phyloP scores from a whole-genome alignment of 1,139 yeast species.

The Zygosaccharomyces sapae region DNA sequence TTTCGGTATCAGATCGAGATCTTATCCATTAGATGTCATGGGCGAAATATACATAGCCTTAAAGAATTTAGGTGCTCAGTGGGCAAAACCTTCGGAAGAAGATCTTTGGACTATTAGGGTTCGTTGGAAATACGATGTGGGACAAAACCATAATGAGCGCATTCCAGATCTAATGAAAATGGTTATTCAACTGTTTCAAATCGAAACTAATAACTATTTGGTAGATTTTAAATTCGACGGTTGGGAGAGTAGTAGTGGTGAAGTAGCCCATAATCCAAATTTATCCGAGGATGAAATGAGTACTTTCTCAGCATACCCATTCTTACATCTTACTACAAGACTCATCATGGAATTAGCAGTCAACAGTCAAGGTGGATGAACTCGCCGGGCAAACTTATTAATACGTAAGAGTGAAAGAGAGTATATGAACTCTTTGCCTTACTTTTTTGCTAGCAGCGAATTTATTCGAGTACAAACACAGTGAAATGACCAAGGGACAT shows the following conservation, averaged over 20 bases:
- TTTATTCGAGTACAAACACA: neutral
- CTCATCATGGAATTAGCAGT: constrained; percentile 96
- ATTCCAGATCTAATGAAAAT: constrained; percentile 86
- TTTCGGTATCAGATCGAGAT: constrained; percentile 93
- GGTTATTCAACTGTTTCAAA: constrained; percentile 93
- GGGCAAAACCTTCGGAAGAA: constrained; percentile 91
- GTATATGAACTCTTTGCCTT: neutral
- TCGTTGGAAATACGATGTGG: constrained; percentile 74
- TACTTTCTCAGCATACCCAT: constrained; percentile 91
- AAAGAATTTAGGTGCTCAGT: constrained; percentile 90
- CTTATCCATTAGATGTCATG: constrained; percentile 97
- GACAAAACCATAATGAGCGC: constrained; percentile 26
- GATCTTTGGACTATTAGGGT: constrained; percentile 96
- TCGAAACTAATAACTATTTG: constrained; percentile 90
- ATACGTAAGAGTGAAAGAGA: too few species aligned
- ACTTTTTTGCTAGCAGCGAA: neutral
- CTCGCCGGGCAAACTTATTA: neutral
- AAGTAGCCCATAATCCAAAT: constrained; percentile 34
- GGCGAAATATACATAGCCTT: constrained; percentile 95
- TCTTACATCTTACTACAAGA: constrained; percentile 84
- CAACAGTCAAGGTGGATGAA: constrained; percentile 50
- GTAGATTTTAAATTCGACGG: constrained; percentile 98
- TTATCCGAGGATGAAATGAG: constrained; percentile 61
- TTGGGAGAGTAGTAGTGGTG: constrained; percentile 59
- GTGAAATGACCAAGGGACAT: neutral